Conservation (phyloP, 2,329 filamentous ascomycete genomes). For the Trichoderma guizhouense region DNA sequence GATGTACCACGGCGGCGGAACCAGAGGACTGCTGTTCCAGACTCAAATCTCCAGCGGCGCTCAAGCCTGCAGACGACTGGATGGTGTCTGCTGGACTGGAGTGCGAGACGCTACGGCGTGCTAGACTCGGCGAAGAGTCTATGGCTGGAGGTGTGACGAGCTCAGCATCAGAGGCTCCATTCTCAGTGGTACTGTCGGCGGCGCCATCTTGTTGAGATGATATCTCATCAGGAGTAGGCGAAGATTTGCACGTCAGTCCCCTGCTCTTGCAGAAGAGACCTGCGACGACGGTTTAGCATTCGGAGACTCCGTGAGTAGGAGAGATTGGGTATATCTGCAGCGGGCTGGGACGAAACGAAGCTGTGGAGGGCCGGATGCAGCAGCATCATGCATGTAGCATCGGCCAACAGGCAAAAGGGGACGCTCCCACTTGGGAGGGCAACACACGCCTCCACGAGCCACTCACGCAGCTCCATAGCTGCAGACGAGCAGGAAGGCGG, state of each 20-base stretch:
- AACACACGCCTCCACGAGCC: background rate
- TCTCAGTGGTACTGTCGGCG: conserved; percentile 5
- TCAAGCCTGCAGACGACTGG: conserved; percentile 13
- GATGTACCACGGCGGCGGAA: conserved; percentile 27
- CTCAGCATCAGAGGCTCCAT: conserved; percentile 15
- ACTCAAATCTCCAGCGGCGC: background rate
- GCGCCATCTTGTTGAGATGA: background rate
- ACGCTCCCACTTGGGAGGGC: background rate
- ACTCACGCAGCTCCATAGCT: background rate
- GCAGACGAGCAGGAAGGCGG: background rate
- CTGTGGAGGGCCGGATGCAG: background rate
- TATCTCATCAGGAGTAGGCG: conserved; percentile 21
- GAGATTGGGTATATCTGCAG: background rate
- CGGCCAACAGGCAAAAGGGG: background rate
- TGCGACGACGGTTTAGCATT: conserved; percentile 19
- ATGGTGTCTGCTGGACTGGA: conserved; percentile 17
- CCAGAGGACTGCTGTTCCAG: background rate
- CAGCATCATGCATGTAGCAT: background rate
- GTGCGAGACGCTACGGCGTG: conserved; percentile 16
- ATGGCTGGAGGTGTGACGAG: conserved; percentile 2
- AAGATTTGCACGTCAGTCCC: conserved; percentile 33
- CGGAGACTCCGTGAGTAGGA: background rate
- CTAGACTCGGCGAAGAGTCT: conserved; percentile 7
- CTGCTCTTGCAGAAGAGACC: conserved; percentile 36
- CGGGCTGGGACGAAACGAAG: background rate